Evolutionary conservation across 2,329 filamentous ascomycete species (phyloP).

Genomic region (Aschersonia sp.): DNA sequence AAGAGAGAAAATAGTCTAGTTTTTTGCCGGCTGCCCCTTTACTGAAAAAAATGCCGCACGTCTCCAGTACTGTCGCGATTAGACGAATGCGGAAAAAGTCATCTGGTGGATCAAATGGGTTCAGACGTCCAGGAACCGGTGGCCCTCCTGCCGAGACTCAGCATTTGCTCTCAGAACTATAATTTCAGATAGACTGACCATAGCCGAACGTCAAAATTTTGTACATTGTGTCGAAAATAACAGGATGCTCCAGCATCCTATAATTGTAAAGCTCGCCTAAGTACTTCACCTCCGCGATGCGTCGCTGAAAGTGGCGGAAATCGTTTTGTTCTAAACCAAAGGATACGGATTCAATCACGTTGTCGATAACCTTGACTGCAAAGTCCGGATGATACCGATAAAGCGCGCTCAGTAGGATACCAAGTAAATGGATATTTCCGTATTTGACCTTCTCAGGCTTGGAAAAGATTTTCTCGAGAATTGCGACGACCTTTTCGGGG

Average conservation of each 20-base stretch:
- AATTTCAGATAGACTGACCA: conserved; percentile 26
- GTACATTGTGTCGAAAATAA: conserved; percentile 92
- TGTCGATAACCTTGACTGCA: conserved; percentile 81
- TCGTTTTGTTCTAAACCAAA: conserved; percentile 90
- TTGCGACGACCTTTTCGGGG: conserved; percentile 44
- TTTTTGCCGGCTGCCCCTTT: conserved; percentile 91
- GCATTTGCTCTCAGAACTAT: not conserved
- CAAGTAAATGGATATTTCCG: conserved; percentile 86
- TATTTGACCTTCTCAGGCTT: conserved; percentile 97
- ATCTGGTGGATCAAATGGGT: conserved; percentile 71
- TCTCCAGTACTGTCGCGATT: conserved; percentile 79
- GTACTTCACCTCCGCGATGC: conserved; percentile 92
- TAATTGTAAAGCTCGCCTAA: conserved; percentile 96
- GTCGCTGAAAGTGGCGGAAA: conserved; percentile 91
- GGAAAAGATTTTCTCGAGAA: conserved; percentile 82
- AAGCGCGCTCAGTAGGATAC: conserved; percentile 75
- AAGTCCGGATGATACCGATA: conserved; percentile 89
- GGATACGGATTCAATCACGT: conserved; percentile 73
- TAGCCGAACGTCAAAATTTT: conserved; percentile 90
- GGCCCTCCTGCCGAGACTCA: conserved; percentile 44
- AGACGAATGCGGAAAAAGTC: conserved; percentile 94
- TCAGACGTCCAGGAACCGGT: conserved; percentile 63
- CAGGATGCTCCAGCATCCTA: conserved; percentile 85
- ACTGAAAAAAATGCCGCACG: conserved; percentile 91
- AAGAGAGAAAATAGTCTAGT: conserved; percentile 90